These are phyloP conservation scores for Thuja plicata DNA, from an alignment of 83 land plant species.

Conservation along the genomic window DNA sequence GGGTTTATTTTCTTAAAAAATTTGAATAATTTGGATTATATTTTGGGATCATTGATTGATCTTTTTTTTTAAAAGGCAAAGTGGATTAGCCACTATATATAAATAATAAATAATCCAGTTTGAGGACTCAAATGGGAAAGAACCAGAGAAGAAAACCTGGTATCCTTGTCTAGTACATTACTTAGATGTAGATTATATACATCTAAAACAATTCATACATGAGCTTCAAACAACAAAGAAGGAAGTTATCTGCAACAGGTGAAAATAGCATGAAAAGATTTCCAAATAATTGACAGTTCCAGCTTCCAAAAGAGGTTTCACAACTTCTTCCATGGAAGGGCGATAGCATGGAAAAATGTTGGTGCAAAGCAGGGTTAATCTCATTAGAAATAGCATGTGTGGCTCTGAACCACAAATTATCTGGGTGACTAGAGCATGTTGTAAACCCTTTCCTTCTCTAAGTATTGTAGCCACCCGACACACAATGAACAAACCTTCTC, in stretches of 20 bases:
- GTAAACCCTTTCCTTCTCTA: slow-evolving; percentile 6
- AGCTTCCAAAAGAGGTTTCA: neutral
- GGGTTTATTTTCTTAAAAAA: too few relatives aligned
- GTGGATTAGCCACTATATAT: too few relatives aligned
- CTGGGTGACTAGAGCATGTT: neutral
- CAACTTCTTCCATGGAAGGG: slow-evolving; percentile 6
- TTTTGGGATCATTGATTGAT: too few relatives aligned
- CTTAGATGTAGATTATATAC: too few relatives aligned
- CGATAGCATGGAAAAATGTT: neutral
- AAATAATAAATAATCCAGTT: too few relatives aligned
- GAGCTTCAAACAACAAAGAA: neutral
- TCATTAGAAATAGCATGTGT: slow-evolving; percentile 5
- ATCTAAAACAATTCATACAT: too few relatives aligned
- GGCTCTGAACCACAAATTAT: neutral
- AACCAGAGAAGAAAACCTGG: too few relatives aligned
- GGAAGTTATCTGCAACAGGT: neutral
- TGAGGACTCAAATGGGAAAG: too few relatives aligned
- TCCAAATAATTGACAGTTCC: neutral
- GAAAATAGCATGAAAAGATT: neutral
- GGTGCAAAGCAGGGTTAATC: slow-evolving; percentile 1
- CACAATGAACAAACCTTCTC: slow-evolving; percentile 22
- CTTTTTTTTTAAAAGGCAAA: too few relatives aligned
- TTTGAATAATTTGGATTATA: too few relatives aligned
- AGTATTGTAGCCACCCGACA: slow-evolving; percentile 17
- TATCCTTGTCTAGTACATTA: too few relatives aligned